Conservation (phyloP, 129 eudicot genomes). For the Helianthus tuberosus region DNA sequence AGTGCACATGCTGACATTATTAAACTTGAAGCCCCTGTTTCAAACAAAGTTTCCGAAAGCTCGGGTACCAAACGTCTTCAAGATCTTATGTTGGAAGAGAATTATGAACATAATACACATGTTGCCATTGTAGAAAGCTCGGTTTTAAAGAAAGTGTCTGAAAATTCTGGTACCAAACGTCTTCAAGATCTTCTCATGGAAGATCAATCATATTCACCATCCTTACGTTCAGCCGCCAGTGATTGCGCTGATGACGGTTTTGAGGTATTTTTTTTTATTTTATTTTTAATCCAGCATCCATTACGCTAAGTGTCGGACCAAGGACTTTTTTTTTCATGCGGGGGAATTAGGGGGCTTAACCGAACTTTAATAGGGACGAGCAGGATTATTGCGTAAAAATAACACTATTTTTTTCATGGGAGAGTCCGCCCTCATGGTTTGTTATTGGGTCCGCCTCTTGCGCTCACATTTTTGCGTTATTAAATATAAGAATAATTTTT, state of each 20-base stretch:
- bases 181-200: slow-evolving; percentile 72
- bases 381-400: too few relatives aligned
- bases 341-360: too few relatives aligned
- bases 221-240: slow-evolving; percentile 35
- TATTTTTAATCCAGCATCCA: neutral
- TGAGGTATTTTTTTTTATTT: slow-evolving; percentile 41
- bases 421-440: too few relatives aligned
- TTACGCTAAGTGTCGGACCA: neutral
- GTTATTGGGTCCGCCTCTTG: neutral
- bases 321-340: too few relatives aligned
- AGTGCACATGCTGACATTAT: slow-evolving; percentile 24
- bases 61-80: slow-evolving; percentile 51
- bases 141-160: slow-evolving; percentile 26
- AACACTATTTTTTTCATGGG: too few relatives aligned
- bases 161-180: slow-evolving; percentile 44
- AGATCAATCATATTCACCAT: slow-evolving; percentile 63
- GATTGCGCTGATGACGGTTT: slow-evolving; percentile 42
- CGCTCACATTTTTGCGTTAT: neutral
- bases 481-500: neutral
- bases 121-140: slow-evolving; percentile 31
- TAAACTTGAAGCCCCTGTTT: slow-evolving; percentile 34
- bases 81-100: slow-evolving; percentile 66
- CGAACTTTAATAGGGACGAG: too few relatives aligned
- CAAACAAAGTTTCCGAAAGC: slow-evolving; percentile 33
- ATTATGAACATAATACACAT: slow-evolving; percentile 40